Evolutionary conservation across 176 grass and related monocot genomes (phyloP).

Genomic region (Ensete ventricosum): DNA sequence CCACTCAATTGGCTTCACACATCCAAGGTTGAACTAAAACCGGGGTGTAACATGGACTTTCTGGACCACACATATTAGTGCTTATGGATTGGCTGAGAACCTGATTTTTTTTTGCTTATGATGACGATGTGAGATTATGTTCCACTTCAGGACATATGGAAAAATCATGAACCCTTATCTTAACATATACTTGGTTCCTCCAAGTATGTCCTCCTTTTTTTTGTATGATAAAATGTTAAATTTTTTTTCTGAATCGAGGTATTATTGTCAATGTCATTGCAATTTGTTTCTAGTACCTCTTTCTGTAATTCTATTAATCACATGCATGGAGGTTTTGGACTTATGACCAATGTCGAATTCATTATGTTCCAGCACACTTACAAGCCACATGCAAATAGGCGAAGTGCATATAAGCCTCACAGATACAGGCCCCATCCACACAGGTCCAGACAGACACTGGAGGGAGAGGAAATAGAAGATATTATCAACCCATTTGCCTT

Average conservation of each 20-base stretch:
- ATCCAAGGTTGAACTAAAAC: too few relatives aligned
- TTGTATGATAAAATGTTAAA: neutral
- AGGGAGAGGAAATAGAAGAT: conserved; percentile 2
- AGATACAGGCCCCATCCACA: conserved; percentile 1
- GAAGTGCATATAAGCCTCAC: neutral
- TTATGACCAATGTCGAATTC: neutral
- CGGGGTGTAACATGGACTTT: neutral
- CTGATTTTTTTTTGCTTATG: too few relatives aligned
- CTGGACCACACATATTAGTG: too few relatives aligned
- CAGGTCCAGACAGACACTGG: neutral
- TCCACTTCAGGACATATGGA: too few relatives aligned
- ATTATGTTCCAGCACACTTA: conserved; percentile 13
- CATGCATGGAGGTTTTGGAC: too few relatives aligned
- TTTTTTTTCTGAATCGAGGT: neutral
- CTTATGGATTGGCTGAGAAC: too few relatives aligned
- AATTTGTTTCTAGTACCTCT: neutral
- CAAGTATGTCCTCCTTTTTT: too few relatives aligned
- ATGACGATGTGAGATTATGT: too few relatives aligned
- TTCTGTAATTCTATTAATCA: neutral
- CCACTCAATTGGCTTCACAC: too few relatives aligned
- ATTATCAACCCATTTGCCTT: neutral
- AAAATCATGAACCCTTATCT: too few relatives aligned
- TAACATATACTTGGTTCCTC: too few relatives aligned
- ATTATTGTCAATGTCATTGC: neutral
- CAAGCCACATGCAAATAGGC: conserved; percentile 11